Evolutionary conservation across 139 green algal species (phyloP), one percentile per base, ranked within the genome.

Genomic region (Tetraselmis chui): DNA sequence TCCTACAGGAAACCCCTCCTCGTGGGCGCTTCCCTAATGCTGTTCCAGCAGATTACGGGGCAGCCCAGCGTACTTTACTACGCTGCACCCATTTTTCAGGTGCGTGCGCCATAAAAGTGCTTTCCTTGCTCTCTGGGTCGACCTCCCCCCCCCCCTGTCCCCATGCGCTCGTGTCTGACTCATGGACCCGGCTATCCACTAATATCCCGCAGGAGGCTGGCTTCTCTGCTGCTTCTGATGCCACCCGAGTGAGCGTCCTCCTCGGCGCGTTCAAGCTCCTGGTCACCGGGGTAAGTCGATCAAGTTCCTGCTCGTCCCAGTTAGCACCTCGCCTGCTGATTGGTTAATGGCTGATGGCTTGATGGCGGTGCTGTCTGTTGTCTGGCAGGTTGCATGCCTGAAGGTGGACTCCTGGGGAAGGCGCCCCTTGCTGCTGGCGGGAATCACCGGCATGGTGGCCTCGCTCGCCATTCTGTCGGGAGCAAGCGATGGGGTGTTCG

Each of bases 21-120:
- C 22, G 84, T 94, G 1, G 92, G 92, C 28, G 80, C 91, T 31
- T 91, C 82, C 23, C 89, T 96, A 0, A 93, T 97, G 89, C 83
- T 97, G 2, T 95, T 95, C 83, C 93, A 97, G 87, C 93, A 96
- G 82, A 94, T 98, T 81, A 98, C 95, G 1, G 95, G 95, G 1
- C 95, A 98, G 88, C 95, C 95, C 5, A 93, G 84, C 5, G 95
- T 98, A 59, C 84, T 98, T 27, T 98, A 98, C 87, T 98, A 98
- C 80, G 95, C 94, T 0, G 78, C 77, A 22, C 76, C 86, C 77
- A 91, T 94, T 31, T 87, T 91, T 28, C 80, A 91, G 87, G 80
- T 86, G 24, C 18, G 24, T 79, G n/a, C n/a, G n/a, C n/a, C n/a
- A n/a, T n/a, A n/a, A n/a, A n/a, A n/a, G n/a, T n/a, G n/a, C n/a